phyloP scores from a whole-genome alignment of 148 eudicot species.

The Gaultheria prostrata region DNA sequence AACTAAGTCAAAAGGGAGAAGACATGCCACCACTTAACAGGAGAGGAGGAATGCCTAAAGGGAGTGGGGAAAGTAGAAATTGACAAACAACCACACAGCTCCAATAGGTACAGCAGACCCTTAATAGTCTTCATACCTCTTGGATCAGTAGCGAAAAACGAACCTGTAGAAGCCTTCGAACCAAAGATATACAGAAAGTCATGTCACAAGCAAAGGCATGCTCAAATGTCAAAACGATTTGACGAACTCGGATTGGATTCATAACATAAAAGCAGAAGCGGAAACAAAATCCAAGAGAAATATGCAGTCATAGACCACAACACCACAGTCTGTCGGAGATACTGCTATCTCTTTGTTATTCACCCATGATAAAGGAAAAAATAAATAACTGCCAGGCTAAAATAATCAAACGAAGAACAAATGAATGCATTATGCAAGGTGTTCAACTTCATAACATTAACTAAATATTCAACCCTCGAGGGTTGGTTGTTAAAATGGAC shows the following conservation, averaged over 20 bases:
- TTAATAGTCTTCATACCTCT: slow-evolving; percentile 8
- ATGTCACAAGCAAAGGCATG: slow-evolving; percentile 15
- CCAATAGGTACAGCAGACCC: background rate
- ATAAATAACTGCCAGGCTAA: background rate
- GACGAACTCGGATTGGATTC: background rate
- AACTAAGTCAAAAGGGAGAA: background rate
- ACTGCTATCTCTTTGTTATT: background rate
- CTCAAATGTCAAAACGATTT: background rate
- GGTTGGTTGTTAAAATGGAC: slow-evolving; percentile 10
- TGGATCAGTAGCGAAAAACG: background rate
- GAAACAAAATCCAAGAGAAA: background rate
- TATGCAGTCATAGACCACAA: background rate
- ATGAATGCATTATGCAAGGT: background rate
- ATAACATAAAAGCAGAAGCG: background rate
- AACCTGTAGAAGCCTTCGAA: slow-evolving; percentile 17
- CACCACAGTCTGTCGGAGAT: background rate
- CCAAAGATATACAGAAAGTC: slow-evolving; percentile 14
- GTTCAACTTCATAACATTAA: background rate
- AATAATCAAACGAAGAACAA: background rate
- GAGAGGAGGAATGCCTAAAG: background rate
- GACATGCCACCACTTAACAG: background rate
- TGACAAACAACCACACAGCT: background rate
- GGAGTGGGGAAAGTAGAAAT: background rate
- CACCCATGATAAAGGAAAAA: slow-evolving; percentile 1
- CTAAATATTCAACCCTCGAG: background rate